Evolutionary conservation across 108 stramenopile genomes (phyloP), one percentile per base, ranked within the genome.

Genomic region (Schizochytrium sp.): DNA sequence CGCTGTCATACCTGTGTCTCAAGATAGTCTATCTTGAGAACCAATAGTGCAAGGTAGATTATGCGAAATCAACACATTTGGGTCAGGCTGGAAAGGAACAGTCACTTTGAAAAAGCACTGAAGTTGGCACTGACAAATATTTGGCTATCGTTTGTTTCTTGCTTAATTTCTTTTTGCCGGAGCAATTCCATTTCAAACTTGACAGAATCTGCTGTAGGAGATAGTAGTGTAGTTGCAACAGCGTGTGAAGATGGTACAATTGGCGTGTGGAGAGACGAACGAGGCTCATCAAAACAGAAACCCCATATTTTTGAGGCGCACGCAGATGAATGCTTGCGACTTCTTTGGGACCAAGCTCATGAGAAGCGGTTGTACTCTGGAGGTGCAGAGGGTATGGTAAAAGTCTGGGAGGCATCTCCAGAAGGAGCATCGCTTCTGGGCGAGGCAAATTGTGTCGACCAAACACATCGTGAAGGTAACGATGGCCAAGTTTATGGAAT

Each of bases 401-500:
- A 15, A 44, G 28, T 44, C 5, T 69, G 64, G 64, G 64, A 69
- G 10, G 64, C 7, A 44, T 5, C 12, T 38, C 64, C 40, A 15
- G 64, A 15, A 69, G 28, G 44, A 7, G 64, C 28, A 10, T 38
- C 2, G 12, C 8, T 69, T 8, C 64, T 69, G 2, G 42, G 44
- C 64, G 64, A 69, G 64, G 28, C 64, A 15, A 38, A 69, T 15
- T 69, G 64, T 44, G 64, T 69, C 8, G 64, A 60, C 59, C 28
- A 17, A n/a, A n/a, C 59, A n/a, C 59, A n/a, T 0, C 17, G 64
- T 69, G 64, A 15, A 44, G 19, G 44, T 10, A 69, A 69, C 44
- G 64, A 69, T 15, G 64, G 64, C 19, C 64, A 69, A 15, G 64
- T 69, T 44, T 69, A 69, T 15, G 64, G 64, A 8, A 8, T 69